Conservation (phyloP, 2,329 filamentous ascomycete genomes). For the Fusarium oxysporum region DNA sequence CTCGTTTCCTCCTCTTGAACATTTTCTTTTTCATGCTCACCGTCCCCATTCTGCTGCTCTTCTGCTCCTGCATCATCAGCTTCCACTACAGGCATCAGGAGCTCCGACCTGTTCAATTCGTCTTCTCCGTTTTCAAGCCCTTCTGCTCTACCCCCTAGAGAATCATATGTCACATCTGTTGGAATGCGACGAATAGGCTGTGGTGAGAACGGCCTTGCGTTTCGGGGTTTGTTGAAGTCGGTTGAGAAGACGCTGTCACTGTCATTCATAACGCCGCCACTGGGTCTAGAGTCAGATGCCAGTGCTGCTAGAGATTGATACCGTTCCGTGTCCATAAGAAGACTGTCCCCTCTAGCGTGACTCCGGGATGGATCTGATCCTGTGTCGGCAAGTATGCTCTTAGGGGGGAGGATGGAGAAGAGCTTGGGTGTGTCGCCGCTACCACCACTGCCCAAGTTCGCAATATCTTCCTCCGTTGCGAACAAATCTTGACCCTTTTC, state of each 20-base stretch:
- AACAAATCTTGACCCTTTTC: slow-evolving; percentile 74
- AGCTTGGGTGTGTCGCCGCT: slow-evolving; percentile 60
- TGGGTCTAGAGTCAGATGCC: slow-evolving; percentile 45
- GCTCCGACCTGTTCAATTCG: slow-evolving; percentile 32
- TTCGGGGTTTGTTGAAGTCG: slow-evolving; percentile 65
- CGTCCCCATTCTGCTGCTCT: slow-evolving; percentile 16
- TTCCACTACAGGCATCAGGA: slow-evolving; percentile 41
- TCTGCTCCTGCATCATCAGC: slow-evolving; percentile 26
- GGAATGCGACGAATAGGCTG: slow-evolving; percentile 60
- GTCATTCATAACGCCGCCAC: slow-evolving; percentile 56
- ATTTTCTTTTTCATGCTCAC: background rate
- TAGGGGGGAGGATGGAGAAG: slow-evolving; percentile 73
- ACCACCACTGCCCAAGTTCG: slow-evolving; percentile 48
- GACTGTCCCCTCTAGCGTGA: slow-evolving; percentile 65
- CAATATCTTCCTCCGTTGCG: slow-evolving; percentile 55
- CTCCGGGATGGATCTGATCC: slow-evolving; percentile 54
- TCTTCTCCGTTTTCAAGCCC: slow-evolving; percentile 33
- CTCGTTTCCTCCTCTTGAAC: slow-evolving; percentile 31
- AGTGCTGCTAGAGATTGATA: slow-evolving; percentile 70
- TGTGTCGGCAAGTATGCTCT: slow-evolving; percentile 70
- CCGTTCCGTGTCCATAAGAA: slow-evolving; percentile 63
- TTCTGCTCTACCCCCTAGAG: slow-evolving; percentile 46
- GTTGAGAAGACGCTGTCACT: slow-evolving; percentile 64
- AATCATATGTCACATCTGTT: slow-evolving; percentile 57
- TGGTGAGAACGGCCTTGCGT: slow-evolving; percentile 70